Percentiles rank a stretch among this genome's conserved stretches.
phyloP scores from a whole-genome alignment of 2,329 filamentous ascomycete species.

The Lojkania enalia region DNA sequence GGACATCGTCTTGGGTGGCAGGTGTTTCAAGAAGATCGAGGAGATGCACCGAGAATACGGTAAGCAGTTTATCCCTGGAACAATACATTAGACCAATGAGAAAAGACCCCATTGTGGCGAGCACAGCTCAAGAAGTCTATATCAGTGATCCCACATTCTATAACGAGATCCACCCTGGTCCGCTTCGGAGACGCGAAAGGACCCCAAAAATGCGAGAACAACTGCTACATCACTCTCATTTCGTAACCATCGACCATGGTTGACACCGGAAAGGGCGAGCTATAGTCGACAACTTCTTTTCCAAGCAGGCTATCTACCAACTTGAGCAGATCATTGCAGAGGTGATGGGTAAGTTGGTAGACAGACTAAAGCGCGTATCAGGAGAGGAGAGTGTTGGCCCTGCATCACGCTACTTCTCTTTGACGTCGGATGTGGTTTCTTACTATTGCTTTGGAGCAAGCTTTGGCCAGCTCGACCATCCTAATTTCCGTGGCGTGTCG shows the following conservation, averaged over 20 bases:
- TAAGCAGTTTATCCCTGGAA: not conserved
- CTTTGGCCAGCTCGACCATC: slow-evolving; percentile 6
- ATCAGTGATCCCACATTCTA: slow-evolving; percentile 22
- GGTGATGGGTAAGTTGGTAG: slow-evolving; percentile 10
- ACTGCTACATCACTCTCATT: not conserved
- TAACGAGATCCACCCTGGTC: slow-evolving; percentile 10
- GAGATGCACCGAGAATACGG: not conserved
- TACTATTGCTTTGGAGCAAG: slow-evolving; percentile 13
- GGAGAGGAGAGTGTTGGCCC: slow-evolving; percentile 5
- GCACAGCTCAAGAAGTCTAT: slow-evolving; percentile 23
- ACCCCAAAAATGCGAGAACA: not conserved
- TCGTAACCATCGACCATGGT: slow-evolving; percentile 25
- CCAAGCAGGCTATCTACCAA: slow-evolving; percentile 18
- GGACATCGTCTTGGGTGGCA: not conserved
- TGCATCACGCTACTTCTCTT: slow-evolving; percentile 7
- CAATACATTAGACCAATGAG: no score
- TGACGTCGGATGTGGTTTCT: slow-evolving; percentile 15
- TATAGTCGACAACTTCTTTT: slow-evolving; percentile 32
- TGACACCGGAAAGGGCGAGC: slow-evolving; percentile 27
- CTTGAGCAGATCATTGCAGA: slow-evolving; percentile 25
- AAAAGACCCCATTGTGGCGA: slow-evolving; percentile 13
- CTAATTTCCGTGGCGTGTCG: not conserved
- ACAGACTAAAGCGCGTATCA: slow-evolving; percentile 6
- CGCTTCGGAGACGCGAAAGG: slow-evolving; percentile 7
- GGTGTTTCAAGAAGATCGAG: not conserved